Evolutionary conservation across 2,329 filamentous ascomycete species (phyloP).

Genomic region (Oidium heveae): DNA sequence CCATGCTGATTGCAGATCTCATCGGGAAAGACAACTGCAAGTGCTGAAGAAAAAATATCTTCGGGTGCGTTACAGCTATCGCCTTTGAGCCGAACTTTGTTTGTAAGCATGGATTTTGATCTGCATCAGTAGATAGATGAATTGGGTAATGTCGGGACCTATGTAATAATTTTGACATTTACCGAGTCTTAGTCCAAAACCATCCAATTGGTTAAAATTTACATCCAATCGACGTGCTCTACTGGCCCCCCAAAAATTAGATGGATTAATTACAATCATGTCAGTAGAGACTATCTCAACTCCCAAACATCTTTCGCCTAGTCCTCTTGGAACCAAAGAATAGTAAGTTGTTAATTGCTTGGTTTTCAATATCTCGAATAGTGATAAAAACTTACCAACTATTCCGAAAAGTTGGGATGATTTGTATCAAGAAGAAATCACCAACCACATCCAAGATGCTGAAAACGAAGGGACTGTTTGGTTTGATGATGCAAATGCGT

Average conservation of each 20-base stretch:
- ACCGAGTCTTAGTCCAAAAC: too few relatives aligned
- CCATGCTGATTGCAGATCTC: conserved; percentile 29
- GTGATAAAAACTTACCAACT: neutral
- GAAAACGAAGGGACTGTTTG: conserved; percentile 72
- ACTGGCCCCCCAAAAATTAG: neutral
- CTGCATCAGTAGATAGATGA: too few relatives aligned
- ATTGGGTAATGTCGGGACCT: too few relatives aligned
- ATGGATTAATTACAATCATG: neutral
- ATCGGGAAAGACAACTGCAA: conserved; percentile 41
- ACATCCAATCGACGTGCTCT: too few relatives aligned
- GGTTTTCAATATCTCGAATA: neutral
- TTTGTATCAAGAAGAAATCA: conserved; percentile 45
- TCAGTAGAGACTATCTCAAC: neutral
- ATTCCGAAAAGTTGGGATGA: conserved; percentile 43
- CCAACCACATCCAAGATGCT: conserved; percentile 46
- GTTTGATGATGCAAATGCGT: conserved; percentile 86
- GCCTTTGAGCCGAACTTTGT: conserved; percentile 19
- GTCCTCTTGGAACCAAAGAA: conserved; percentile 59
- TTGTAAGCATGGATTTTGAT: conserved; percentile 19
- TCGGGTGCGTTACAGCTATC: conserved; percentile 21
- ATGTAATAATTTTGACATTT: too few relatives aligned
- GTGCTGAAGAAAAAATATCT: conserved; percentile 31
- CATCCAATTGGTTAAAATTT: too few relatives aligned
- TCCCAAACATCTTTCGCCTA: conserved; percentile 39
- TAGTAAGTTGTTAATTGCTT: conserved; percentile 31